A percentile compares a stretch with the other conserved stretches of the same genome.
phyloP scores from a whole-genome alignment of 306 rosid species.

The Begonia masoniana region DNA sequence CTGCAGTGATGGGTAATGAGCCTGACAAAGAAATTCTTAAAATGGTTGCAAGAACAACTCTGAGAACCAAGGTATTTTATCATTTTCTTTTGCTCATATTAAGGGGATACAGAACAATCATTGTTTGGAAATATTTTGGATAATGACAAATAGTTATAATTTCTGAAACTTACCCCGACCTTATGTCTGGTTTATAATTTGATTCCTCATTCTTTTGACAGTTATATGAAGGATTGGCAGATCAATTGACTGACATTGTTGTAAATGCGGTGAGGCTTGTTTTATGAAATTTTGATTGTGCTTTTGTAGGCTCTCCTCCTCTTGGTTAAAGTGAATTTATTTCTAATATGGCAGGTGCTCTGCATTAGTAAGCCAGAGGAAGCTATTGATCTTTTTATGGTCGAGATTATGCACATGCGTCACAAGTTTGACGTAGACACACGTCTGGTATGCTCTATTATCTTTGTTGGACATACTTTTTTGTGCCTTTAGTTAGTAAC shows the following conservation, averaged over 20 bases:
- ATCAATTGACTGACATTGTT: slow-evolving; percentile 73
- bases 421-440: slow-evolving; percentile 94
- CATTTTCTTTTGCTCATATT: not conserved
- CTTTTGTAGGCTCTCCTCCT: not conserved
- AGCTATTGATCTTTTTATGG: slow-evolving; percentile 85
- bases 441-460: slow-evolving; percentile 51
- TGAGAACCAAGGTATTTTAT: slow-evolving; percentile 70
- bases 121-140: too few relatives aligned
- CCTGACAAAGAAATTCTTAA: slow-evolving; percentile 87
- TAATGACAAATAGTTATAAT: too few relatives aligned
- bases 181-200: too few relatives aligned
- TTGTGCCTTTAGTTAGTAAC: too few relatives aligned
- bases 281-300: slow-evolving; percentile 7
- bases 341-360: slow-evolving; percentile 38
- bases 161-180: too few relatives aligned
- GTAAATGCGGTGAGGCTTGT: slow-evolving; percentile 59
- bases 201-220: slow-evolving; percentile 19
- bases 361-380: slow-evolving; percentile 87
- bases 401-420: slow-evolving; percentile 98
- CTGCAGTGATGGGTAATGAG: slow-evolving; percentile 73
- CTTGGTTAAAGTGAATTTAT: not conserved
- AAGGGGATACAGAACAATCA: too few relatives aligned
- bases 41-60: slow-evolving; percentile 89
- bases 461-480: too few relatives aligned
- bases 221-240: slow-evolving; percentile 86